phyloP scores from a whole-genome alignment of 2,329 filamentous ascomycete species.

The Penicillium psychrosexuale region DNA sequence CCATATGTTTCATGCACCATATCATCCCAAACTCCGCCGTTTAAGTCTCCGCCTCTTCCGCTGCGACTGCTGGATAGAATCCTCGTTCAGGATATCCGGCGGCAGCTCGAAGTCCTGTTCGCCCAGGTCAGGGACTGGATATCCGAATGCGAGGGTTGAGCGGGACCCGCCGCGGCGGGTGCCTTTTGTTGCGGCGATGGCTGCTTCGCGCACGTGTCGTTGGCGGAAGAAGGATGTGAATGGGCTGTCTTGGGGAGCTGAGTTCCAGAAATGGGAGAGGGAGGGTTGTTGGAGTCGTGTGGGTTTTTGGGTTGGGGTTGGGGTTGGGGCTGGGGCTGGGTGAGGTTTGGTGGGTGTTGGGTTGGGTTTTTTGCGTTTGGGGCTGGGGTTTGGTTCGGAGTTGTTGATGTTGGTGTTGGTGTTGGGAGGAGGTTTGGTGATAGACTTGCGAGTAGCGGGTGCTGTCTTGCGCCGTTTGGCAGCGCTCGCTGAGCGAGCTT shows the following conservation, averaged over 20 bases:
- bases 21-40: constrained; percentile 27
- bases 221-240: constrained; percentile 88
- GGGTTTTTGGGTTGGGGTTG: not conserved
- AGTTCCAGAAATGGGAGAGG: constrained; percentile 17
- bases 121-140: constrained; percentile 69
- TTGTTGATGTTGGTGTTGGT: not conserved
- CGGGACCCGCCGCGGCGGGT: constrained; percentile 66
- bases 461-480: constrained; percentile 34
- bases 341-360: constrained; percentile 7
- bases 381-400: constrained; percentile 15
- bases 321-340: not conserved
- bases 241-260: constrained; percentile 50
- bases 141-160: constrained; percentile 68
- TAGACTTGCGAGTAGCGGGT: constrained; percentile 15
- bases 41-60: constrained; percentile 38
- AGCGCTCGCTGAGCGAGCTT: constrained; percentile 59
- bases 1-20: not conserved
- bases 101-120: constrained; percentile 74
- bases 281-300: constrained; percentile 9
- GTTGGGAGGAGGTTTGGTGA: constrained; percentile 2
- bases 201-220: constrained; percentile 72
- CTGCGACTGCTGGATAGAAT: constrained; percentile 42
- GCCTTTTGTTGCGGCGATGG: constrained; percentile 53
- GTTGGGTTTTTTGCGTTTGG: constrained; percentile 27
- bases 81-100: constrained; percentile 51